phyloP scores from a whole-genome alignment of 441 rosid genomes.

The Biscutella laevigata region DNA sequence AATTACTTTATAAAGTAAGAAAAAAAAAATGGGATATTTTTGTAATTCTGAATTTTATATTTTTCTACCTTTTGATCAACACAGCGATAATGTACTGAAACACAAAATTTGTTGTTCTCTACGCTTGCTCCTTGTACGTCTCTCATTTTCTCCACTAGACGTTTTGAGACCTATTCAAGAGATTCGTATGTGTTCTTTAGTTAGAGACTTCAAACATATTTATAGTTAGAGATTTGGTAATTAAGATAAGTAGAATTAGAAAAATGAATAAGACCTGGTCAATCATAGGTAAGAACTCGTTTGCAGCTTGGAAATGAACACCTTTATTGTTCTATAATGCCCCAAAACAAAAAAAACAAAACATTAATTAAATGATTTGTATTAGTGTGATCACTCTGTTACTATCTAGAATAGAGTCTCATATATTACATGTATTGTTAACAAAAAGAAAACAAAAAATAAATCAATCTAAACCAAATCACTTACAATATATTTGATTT shows the following conservation, averaged over 20 bases:
- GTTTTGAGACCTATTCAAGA: slow-evolving; percentile 39
- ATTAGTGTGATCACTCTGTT: too few relatives aligned
- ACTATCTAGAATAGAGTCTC: too few relatives aligned
- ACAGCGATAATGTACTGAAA: slow-evolving; percentile 57
- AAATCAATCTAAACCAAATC: too few relatives aligned
- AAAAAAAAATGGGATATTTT: neutral
- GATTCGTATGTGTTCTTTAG: neutral
- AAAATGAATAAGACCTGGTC: slow-evolving; percentile 32
- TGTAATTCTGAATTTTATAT: neutral
- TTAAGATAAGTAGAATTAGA: too few relatives aligned
- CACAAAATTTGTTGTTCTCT: slow-evolving; percentile 60
- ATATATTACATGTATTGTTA: too few relatives aligned
- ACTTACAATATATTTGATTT: too few relatives aligned
- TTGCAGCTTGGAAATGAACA: slow-evolving; percentile 49
- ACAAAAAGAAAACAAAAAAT: too few relatives aligned
- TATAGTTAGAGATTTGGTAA: too few relatives aligned
- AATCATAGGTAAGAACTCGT: slow-evolving; percentile 57
- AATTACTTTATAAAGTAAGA: neutral
- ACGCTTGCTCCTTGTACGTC: slow-evolving; percentile 41
- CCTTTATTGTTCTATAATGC: slow-evolving; percentile 28
- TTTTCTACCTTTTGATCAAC: slow-evolving; percentile 47
- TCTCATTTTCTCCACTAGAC: slow-evolving; percentile 45
- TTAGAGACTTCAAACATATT: too few relatives aligned
- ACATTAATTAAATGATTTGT: too few relatives aligned
- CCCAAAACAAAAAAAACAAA: neutral